Percentiles rank a stretch among this genome's conserved stretches.
phyloP scores from a whole-genome alignment of 495 filamentous ascomycete genomes.

The Talaromyces trachyspermus region DNA sequence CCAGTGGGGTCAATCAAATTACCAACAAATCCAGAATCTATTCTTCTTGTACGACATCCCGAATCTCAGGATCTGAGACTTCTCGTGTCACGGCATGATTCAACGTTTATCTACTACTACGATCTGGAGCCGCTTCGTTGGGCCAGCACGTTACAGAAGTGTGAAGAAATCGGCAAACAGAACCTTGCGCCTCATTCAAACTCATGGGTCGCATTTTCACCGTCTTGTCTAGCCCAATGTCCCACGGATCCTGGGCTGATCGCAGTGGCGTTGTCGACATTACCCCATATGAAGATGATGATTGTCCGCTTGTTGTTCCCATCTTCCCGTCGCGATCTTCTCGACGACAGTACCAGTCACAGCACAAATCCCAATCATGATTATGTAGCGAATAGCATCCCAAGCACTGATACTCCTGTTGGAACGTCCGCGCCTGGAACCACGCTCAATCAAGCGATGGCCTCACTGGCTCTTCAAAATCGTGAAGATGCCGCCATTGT shows the following conservation, averaged over 20 bases:
- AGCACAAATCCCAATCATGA: too few relatives aligned
- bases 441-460: conserved; percentile 44
- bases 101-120: conserved; percentile 56
- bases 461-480: conserved; percentile 42
- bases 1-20: conserved; percentile 44
- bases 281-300: conserved; percentile 61
- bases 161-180: conserved; percentile 43
- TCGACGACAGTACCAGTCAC: conserved; percentile 2
- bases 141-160: conserved; percentile 13
- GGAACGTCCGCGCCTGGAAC: conserved; percentile 19
- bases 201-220: conserved; percentile 58
- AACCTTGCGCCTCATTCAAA: conserved; percentile 60
- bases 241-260: conserved; percentile 48
- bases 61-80: conserved; percentile 39
- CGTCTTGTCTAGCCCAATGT: conserved; percentile 48
- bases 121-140: conserved; percentile 19
- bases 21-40: conserved; percentile 54
- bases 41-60: conserved; percentile 47
- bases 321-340: conserved; percentile 9
- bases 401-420: conserved; percentile 4
- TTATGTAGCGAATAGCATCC: too few relatives aligned
- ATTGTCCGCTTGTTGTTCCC: conserved; percentile 54
- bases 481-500: conserved; percentile 54
- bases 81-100: conserved; percentile 52
- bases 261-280: conserved; percentile 54